Base-by-base conservation (phyloP, 805 yeast species). In the Starmerella vaccinii region DNA sequence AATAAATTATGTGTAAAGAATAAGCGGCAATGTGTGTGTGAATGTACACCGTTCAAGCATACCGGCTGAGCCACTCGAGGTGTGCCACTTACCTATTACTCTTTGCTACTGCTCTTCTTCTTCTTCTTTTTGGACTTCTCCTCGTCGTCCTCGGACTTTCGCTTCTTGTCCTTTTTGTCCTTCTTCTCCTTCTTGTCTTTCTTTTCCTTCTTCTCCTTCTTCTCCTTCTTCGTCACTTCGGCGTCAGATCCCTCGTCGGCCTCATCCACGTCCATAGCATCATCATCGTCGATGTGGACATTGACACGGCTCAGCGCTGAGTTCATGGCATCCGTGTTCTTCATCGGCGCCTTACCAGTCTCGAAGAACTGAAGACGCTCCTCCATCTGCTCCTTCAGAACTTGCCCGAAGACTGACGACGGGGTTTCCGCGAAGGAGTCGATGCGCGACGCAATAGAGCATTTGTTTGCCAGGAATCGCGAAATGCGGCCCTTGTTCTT, bases 401-500 rank as follows among this genome's bases (percentile, higher is more conserved):
- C 82, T 62, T 78, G 75, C 68, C 98, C 98, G 62, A 92, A 92
- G 48, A 79, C 85, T 56, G 82, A 84, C 41, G 87, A 76, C 64
- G 98, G 97, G 68, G 82, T 85, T 68, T 92, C 98, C 51, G 96
- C 83, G 71, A 87, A 92, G 74, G 87, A 87, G 73, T 92, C 98
- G 64, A 92, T 90, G 78, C 98, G 87, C 47, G 96, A 87, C 54
- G 98, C 98, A 73, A 92, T 90, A 38, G 98, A 84, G 79, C 97
- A 90, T 74, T 92, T 92, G 83, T 92, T 92, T 59, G 98, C 98
- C 71, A 92, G 76, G 73, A 89, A 92, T 74, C 98, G 84, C 46
- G 98, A 90, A 61, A 92, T 92, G 78, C 97, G 84, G 71, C 98
- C 98, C 81, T 92, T 92, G 76, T 92, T 92, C 76, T 92, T 92